Percentiles rank a stretch among this genome's conserved stretches.
Conservation (phyloP, 1,139 yeast species). For the Geotrichum candidum region DNA sequence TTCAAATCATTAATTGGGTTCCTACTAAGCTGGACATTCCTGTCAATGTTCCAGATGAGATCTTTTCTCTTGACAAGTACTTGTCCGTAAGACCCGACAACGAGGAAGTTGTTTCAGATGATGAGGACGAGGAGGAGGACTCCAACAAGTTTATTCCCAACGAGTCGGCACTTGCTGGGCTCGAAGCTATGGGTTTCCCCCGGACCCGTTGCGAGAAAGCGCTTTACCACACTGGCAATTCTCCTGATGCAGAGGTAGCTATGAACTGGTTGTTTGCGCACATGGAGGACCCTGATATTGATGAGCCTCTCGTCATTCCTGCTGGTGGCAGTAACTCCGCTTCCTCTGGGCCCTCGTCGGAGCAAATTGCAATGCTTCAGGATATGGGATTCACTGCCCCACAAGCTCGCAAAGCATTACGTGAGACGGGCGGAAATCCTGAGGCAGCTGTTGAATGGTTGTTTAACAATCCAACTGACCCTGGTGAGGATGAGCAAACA, state of each 20-base stretch:
- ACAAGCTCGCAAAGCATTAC: slow-evolving; percentile 64
- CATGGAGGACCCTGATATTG: slow-evolving; percentile 78
- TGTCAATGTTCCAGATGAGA: slow-evolving; percentile 49
- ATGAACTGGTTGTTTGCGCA: slow-evolving; percentile 89
- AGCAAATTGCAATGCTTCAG: slow-evolving; percentile 46
- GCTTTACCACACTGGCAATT: slow-evolving; percentile 64
- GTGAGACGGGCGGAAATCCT: slow-evolving; percentile 51
- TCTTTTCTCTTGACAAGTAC: slow-evolving; percentile 38
- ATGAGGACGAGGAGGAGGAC: slow-evolving; percentile 26
- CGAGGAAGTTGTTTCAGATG: slow-evolving; percentile 37
- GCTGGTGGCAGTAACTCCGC: slow-evolving; percentile 17
- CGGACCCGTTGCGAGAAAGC: slow-evolving; percentile 61
- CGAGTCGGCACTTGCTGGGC: slow-evolving; percentile 46
- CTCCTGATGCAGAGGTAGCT: slow-evolving; percentile 58
- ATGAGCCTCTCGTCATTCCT: slow-evolving; percentile 46
- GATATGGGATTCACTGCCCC: slow-evolving; percentile 73
- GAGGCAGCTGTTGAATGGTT: slow-evolving; percentile 89
- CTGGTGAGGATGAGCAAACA: slow-evolving; percentile 36
- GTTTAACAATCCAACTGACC: slow-evolving; percentile 68
- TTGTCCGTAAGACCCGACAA: slow-evolving; percentile 36
- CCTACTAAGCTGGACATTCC: slow-evolving; percentile 81
- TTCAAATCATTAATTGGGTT: slow-evolving; percentile 81
- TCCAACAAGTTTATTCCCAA: slow-evolving; percentile 47
- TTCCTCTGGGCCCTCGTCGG: slow-evolving; percentile 24
- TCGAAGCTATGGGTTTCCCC: slow-evolving; percentile 85